These are phyloP conservation scores for Malbranchea cinnamomea DNA, from an alignment of 2,329 filamentous ascomycete genomes.

Conservation along the genomic window DNA sequence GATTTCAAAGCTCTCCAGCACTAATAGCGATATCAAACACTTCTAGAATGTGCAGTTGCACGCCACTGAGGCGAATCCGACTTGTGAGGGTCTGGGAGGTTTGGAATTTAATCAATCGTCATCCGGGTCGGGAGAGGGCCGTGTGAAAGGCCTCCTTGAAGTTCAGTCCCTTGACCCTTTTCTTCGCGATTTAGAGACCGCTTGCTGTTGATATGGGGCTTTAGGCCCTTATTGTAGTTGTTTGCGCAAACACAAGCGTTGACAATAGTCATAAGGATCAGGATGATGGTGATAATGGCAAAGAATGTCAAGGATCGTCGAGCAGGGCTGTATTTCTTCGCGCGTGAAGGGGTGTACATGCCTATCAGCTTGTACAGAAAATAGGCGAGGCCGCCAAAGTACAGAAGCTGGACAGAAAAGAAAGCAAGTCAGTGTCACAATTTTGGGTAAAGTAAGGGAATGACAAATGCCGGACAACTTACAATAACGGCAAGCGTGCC, in stretches of 20 bases:
- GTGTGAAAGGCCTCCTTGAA: slow-evolving; percentile 21
- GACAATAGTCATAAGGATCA: slow-evolving; percentile 76
- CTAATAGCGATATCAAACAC: no score
- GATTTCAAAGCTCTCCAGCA: no score
- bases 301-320: slow-evolving; percentile 81
- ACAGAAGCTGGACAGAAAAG: slow-evolving; percentile 42
- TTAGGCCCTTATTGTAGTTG: slow-evolving; percentile 84
- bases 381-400: slow-evolving; percentile 79
- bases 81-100: no score
- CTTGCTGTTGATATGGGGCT: slow-evolving; percentile 60
- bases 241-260: slow-evolving; percentile 76
- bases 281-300: slow-evolving; percentile 76
- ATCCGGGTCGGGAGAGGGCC: slow-evolving; percentile 26
- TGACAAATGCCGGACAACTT: slow-evolving; percentile 21
- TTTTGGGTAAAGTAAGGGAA: background rate
- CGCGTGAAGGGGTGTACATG: slow-evolving; percentile 61
- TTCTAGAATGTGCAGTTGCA: no score
- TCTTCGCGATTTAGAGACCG: slow-evolving; percentile 36
- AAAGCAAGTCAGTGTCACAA: slow-evolving; percentile 3
- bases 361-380: slow-evolving; percentile 97
- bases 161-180: slow-evolving; percentile 32
- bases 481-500: slow-evolving; percentile 67
- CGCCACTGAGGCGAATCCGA: no score
- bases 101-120: slow-evolving; percentile 31
- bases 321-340: slow-evolving; percentile 56